These are phyloP conservation scores for Colletotrichum noveboracense DNA, from an alignment of 2,329 filamentous ascomycete genomes.

Conservation along the genomic window DNA sequence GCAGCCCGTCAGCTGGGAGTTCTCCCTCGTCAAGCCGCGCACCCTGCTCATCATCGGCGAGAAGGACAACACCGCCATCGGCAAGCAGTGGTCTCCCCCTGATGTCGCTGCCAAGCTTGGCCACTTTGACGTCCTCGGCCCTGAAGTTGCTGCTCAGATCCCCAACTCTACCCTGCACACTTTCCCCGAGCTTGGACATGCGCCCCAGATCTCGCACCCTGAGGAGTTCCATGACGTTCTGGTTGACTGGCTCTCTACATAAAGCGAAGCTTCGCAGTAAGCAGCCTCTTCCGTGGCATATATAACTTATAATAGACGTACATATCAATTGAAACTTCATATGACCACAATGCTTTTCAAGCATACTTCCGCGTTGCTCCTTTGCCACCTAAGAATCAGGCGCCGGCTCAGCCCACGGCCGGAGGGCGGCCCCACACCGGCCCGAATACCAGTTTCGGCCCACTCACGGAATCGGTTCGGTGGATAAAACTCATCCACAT, in stretches of 20 bases:
- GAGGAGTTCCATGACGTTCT: constrained; percentile 50
- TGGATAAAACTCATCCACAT: too few relatives aligned
- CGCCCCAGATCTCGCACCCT: constrained; percentile 58
- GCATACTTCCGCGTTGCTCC: not conserved
- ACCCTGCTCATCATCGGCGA: constrained; percentile 56
- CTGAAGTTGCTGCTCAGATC: constrained; percentile 47
- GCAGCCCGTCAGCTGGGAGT: constrained; percentile 56
- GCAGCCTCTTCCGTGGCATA: rapidly evolving
- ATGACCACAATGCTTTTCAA: rapidly evolving
- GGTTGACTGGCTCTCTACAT: constrained; percentile 44
- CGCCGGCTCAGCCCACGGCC: too few relatives aligned
- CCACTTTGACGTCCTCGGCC: constrained; percentile 54
- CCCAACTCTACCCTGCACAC: constrained; percentile 48
- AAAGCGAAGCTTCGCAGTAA: not conserved
- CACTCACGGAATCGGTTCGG: too few relatives aligned
- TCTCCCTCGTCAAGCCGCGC: constrained; percentile 46
- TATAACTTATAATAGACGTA: not conserved
- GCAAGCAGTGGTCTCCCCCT: constrained; percentile 54
- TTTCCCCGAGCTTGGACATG: constrained; percentile 55
- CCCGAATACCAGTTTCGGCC: too few relatives aligned
- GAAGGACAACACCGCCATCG: constrained; percentile 60
- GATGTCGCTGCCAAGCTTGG: constrained; percentile 50
- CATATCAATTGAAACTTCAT: not conserved
- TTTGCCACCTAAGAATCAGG: too few relatives aligned
- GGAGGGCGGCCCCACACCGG: too few relatives aligned